Percentiles rank a stretch among this genome's conserved stretches.
These are phyloP conservation scores for Saccharomycopsis sp. DNA, from an alignment of 805 yeast genomes.

Conservation along the genomic window DNA sequence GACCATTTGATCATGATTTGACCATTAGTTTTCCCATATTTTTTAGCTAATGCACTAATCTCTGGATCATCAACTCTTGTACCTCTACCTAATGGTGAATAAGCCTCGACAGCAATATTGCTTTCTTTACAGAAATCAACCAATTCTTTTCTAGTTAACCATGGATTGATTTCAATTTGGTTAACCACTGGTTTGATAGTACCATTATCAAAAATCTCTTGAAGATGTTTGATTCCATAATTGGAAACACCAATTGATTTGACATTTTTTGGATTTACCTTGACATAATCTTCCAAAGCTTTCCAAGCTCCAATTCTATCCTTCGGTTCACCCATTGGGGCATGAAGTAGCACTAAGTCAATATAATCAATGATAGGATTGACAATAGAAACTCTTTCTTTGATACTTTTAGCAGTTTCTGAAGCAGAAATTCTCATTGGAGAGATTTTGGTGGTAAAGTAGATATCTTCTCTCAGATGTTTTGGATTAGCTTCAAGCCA, in stretches of 20 bases:
- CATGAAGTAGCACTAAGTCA: constrained; percentile 2
- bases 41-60: constrained; percentile 35
- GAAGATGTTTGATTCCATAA: constrained; percentile 36
- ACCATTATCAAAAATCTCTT: constrained; percentile 29
- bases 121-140: constrained; percentile 39
- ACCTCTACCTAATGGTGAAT: constrained; percentile 57
- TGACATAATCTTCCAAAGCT: constrained; percentile 35
- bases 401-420: background rate
- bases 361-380: constrained; percentile 21
- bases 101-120: constrained; percentile 49
- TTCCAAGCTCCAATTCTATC: constrained; percentile 51
- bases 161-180: constrained; percentile 59
- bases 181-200: constrained; percentile 43
- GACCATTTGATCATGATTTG: constrained; percentile 65
- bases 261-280: constrained; percentile 48
- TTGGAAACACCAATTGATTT: constrained; percentile 56
- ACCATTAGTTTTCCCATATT: constrained; percentile 51
- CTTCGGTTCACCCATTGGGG: constrained; percentile 44
- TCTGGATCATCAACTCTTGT: constrained; percentile 35
- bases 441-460: background rate
- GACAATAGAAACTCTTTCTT: background rate
- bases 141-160: constrained; percentile 55
- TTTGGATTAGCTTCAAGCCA: constrained; percentile 27
- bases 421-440: background rate
- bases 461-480: constrained; percentile 25